Conservation (phyloP, 73 alveolate species). For the Paramecium octaurelia region DNA sequence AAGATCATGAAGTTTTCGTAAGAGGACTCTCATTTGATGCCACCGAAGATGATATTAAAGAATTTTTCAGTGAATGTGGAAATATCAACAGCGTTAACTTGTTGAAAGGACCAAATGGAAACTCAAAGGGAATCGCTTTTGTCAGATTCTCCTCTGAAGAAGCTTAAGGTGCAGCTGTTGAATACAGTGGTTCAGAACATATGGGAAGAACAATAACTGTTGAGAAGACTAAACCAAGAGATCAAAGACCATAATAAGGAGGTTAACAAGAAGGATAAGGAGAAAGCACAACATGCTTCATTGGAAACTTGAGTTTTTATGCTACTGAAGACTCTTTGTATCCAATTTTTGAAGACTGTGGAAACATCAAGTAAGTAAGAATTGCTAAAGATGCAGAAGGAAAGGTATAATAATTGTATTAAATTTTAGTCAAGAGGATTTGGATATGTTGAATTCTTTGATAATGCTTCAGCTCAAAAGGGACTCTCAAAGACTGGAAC, state of each 20-base stretch:
- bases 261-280: conserved; percentile 68
- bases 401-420: conserved; percentile 61
- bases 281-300: conserved; percentile 73
- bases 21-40: conserved; percentile 65
- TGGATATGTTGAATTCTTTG: conserved; percentile 60
- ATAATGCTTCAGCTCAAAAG: conserved; percentile 41
- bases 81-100: conserved; percentile 63
- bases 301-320: conserved; percentile 90
- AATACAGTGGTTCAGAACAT: conserved; percentile 66
- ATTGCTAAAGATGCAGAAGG: conserved; percentile 90
- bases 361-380: conserved; percentile 83
- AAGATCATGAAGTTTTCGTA: conserved; percentile 68
- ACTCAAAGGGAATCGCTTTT: conserved; percentile 74
- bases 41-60: conserved; percentile 62
- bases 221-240: conserved; percentile 51
- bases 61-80: conserved; percentile 69
- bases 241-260: conserved; percentile 35
- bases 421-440: conserved; percentile 55
- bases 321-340: conserved; percentile 79
- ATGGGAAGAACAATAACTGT: conserved; percentile 70
- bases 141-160: conserved; percentile 68
- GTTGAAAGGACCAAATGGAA: conserved; percentile 58
- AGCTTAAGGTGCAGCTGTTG: conserved; percentile 62
- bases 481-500: conserved; percentile 52
- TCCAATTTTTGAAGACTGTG: conserved; percentile 86